These are phyloP conservation scores for Babesia sp. DNA, from an alignment of 169 alveolate species.

Conservation along the genomic window DNA sequence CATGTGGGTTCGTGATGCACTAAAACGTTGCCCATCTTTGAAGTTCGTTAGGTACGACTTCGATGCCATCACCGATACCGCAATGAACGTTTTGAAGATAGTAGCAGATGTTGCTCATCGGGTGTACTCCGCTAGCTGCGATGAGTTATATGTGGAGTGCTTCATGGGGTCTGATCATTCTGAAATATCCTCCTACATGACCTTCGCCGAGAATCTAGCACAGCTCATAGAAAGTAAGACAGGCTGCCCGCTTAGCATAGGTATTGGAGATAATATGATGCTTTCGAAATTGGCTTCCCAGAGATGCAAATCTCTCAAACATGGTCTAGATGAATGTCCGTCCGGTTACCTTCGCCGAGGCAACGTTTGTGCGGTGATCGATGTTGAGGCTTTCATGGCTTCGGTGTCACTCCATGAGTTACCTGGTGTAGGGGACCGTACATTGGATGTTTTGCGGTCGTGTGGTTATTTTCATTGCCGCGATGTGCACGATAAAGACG, in stretches of 20 bases:
- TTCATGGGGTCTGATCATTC: background rate
- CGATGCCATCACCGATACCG: conserved; percentile 36
- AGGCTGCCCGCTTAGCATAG: conserved; percentile 31
- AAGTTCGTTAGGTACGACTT: conserved; percentile 34
- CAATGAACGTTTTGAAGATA: conserved; percentile 24
- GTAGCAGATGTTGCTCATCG: conserved; percentile 1
- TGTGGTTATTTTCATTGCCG: conserved; percentile 30
- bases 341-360: background rate
- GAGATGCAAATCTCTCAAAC: conserved; percentile 30
- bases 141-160: conserved; percentile 38
- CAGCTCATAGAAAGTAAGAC: conserved; percentile 10
- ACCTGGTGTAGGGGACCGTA: conserved; percentile 48
- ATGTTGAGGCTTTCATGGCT: conserved; percentile 27
- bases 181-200: background rate
- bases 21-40: conserved; percentile 16
- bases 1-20: conserved; percentile 34
- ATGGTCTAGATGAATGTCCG: background rate
- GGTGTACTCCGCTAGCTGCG: conserved; percentile 40
- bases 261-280: conserved; percentile 52
- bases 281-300: conserved; percentile 47
- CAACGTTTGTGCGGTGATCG: conserved; percentile 32
- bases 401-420: conserved; percentile 39
- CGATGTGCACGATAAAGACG: conserved; percentile 28
- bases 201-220: conserved; percentile 29
- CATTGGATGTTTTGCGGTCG: conserved; percentile 5